Evolutionary conservation across 2,329 filamentous ascomycete species (phyloP), one percentile per base, ranked within the genome.

Genomic region (Westerdykella ornata): DNA sequence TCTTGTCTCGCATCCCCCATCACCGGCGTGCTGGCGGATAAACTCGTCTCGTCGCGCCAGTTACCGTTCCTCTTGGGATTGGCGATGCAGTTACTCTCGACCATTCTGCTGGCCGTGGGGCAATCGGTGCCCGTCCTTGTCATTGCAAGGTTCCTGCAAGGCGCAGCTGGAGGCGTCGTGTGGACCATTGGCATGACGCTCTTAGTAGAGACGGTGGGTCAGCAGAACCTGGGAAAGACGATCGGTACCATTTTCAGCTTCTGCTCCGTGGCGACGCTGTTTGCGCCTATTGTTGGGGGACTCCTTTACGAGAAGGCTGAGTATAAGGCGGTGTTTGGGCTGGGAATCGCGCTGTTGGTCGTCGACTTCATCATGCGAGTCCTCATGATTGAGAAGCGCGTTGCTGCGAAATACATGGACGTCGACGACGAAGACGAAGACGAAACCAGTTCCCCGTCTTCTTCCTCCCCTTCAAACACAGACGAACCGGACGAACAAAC

Each of bases 161-260:
- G 79, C 1, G 63, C 75, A 15, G 76, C 74, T 41, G 75, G 70
- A 5, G 77, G 74, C 0, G 68, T 80, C 22, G 77, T 82, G 0
- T 80, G 77, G 72, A 79, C 75, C 0, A 72, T 78, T 8, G 75
- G 78, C 1, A 60, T 81, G 9, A 75, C 78, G 1, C 67, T 82
- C 44, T 68, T 78, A 30, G 63, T 78, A 4, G 79, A 82, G 53
- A 78, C 78, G 0, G 77, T 82, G 5, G 69, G 72, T 0, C 68
- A 66, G 2, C 67, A 75, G 37, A 75, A 78, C 35, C 56, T 83
- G 29, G 80, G 79, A 2, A 80, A 79, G 55, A 75, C 75, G 1
- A 75, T 83, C 53, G 80, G 80, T 12, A 73, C 74, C 35, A 75
- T 80, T 6, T 80, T 78, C 57, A 75, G 74, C 44, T 74, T 82